Percentiles rank a stretch among this genome's conserved stretches.
Conservation (phyloP, 306 rosid species). For the Pyrus communis region DNA sequence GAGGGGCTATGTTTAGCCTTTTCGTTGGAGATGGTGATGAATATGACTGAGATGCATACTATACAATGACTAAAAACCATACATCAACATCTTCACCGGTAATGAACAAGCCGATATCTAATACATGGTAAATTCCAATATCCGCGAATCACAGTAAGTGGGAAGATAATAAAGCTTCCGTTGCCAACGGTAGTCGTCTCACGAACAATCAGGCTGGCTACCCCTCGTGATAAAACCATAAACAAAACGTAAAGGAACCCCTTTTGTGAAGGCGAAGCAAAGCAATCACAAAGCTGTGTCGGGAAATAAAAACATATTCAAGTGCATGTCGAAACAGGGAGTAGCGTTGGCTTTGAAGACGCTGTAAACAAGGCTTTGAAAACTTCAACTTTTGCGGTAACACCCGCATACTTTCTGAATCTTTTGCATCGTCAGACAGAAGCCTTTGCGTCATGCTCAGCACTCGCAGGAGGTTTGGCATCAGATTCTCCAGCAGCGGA, state of each 20-base stretch:
- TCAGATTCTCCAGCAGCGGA: slow-evolving; percentile 1
- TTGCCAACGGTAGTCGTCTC: not conserved
- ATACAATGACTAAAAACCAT: not conserved
- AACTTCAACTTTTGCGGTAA: not conserved
- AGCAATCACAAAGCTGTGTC: not conserved
- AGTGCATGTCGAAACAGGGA: not conserved
- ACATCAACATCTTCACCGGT: not conserved
- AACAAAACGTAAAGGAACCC: not conserved
- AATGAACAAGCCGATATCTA: not conserved
- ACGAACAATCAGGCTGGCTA: not conserved
- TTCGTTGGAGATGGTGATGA: not conserved
- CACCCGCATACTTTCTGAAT: not conserved
- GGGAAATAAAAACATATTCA: not conserved
- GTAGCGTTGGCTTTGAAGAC: not conserved
- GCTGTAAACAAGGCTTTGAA: not conserved
- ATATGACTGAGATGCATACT: not conserved
- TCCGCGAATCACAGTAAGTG: not conserved
- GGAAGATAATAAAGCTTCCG: not conserved
- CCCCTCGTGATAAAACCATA: not conserved
- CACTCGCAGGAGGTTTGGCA: not conserved
- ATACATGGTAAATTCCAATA: not conserved
- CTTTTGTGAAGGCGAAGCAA: not conserved
- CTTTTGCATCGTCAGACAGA: not conserved
- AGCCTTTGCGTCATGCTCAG: not conserved
- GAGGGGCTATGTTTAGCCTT: too few relatives aligned